These are phyloP conservation scores for Pascua guehoae DNA, from an alignment of 1,284 basidiomycete species.

Conservation along the genomic window DNA sequence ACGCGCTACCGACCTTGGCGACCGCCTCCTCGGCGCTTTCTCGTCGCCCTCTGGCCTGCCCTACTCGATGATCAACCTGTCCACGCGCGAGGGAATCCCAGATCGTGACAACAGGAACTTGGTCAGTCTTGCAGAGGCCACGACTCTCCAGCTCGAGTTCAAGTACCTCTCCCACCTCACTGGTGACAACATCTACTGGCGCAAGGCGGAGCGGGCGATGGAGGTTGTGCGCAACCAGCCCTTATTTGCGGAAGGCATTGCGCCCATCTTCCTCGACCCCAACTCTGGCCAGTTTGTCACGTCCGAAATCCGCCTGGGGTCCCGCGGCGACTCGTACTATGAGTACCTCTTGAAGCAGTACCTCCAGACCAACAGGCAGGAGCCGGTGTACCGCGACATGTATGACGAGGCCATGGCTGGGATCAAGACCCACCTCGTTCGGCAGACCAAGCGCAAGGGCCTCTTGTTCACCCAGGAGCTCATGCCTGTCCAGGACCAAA, in stretches of 20 bases:
- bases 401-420: conserved; percentile 79
- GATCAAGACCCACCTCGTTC: conserved; percentile 71
- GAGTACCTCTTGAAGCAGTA: conserved; percentile 80
- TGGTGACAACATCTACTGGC: conserved; percentile 74
- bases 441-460: conserved; percentile 58
- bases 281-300: conserved; percentile 65
- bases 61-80: conserved; percentile 72
- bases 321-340: conserved; percentile 90
- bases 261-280: conserved; percentile 77
- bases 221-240: conserved; percentile 53
- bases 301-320: conserved; percentile 81
- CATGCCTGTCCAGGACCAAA: conserved; percentile 35
- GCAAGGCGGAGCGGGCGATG: conserved; percentile 68
- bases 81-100: conserved; percentile 60
- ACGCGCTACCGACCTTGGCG: conserved; percentile 73
- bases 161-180: conserved; percentile 81
- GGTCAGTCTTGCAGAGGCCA: conserved; percentile 77
- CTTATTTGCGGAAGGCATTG: conserved; percentile 63
- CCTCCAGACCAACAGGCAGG: conserved; percentile 62
- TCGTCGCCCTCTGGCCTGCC: conserved; percentile 78
- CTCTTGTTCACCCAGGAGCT: conserved; percentile 82
- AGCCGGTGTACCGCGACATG: conserved; percentile 79
- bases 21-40: conserved; percentile 81
- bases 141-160: conserved; percentile 83
- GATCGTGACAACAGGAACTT: conserved; percentile 64